phyloP scores from a whole-genome alignment of 1,284 basidiomycete species.

The Ustilago hordei region DNA sequence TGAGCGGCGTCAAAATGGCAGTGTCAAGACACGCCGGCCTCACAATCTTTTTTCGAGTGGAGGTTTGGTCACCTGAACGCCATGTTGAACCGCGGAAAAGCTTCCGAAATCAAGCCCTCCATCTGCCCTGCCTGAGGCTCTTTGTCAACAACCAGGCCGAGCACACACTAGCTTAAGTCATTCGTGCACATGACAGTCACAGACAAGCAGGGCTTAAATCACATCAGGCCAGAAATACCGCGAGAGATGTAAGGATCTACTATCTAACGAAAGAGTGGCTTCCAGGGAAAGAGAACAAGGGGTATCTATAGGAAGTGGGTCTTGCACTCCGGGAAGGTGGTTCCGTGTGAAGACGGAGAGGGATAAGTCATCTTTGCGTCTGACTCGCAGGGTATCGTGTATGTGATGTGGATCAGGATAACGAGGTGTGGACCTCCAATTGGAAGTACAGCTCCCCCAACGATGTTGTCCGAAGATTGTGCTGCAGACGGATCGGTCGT shows the following conservation, averaged over 20 bases:
- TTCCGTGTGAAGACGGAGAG: no score
- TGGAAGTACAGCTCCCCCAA: no score
- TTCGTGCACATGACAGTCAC: no score
- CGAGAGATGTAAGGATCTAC: background rate
- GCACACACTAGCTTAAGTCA: background rate
- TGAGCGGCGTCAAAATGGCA: background rate
- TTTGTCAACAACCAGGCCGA: background rate
- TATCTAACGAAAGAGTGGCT: background rate
- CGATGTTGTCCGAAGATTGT: no score
- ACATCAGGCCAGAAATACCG: background rate
- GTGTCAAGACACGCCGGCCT: background rate
- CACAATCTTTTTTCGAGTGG: background rate
- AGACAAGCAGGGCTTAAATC: no score
- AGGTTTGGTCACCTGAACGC: background rate
- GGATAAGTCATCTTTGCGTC: no score
- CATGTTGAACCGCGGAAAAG: background rate
- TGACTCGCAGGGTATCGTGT: conserved; percentile 4
- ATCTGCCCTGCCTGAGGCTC: background rate
- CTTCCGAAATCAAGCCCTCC: background rate
- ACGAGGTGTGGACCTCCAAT: no score
- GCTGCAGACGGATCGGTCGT: background rate
- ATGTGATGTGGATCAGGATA: background rate
- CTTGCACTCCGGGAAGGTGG: conserved; percentile 24
- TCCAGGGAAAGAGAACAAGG: background rate
- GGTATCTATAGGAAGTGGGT: conserved; percentile 19